Base-by-base conservation (phyloP, 805 yeast species). In the Priceomyces castillae region DNA sequence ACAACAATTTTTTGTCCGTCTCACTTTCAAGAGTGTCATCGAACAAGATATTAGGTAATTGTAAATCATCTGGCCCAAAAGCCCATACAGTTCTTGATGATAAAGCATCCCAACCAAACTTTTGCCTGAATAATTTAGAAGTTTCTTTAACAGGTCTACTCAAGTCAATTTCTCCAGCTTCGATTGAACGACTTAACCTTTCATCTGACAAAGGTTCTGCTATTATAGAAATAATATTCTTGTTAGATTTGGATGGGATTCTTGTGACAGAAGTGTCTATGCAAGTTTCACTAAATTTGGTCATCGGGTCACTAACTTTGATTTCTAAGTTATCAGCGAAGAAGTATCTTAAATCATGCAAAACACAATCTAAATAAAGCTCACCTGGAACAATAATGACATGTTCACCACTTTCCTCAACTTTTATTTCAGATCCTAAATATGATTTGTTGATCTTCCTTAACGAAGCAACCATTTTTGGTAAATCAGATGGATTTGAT, bases 361-460 rank as follows among this genome's bases (percentile, higher is more conserved):
- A 62, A 18, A 86, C 66, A 52, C 94, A 86, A 61, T 94, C 98
- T 63, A 94, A 60, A 56, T 87, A 88, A 14, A 92, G 54, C 57
- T 94, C 98, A 5, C 99, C 99, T 7, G 88, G 78, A 0, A 94
- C 97, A 20, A 82, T 56, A 0, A 94, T 59, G 1, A 82, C 81
- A 58, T 85, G 88, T 53, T 90, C 97, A 2, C 97, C 97, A 40
- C 90, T 84, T 51, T 87, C 95, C 58, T 89, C 96, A 1, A 85
- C 88, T 49, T 76, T 80, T n/a, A 86, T 68, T 16, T 74, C 74
- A 30, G 81, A 71, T 3, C 90, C 84, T 7, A 84, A 74, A 56
- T 87, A 90, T 0, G 82, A 68, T 50, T 76, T 78, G 52, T 76
- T 76, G 22, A 86, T 65, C 43, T 72, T 77, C 45, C 84, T 72